phyloP scores from a whole-genome alignment of 768 basidiomycete species.

The Mycena floridula region DNA sequence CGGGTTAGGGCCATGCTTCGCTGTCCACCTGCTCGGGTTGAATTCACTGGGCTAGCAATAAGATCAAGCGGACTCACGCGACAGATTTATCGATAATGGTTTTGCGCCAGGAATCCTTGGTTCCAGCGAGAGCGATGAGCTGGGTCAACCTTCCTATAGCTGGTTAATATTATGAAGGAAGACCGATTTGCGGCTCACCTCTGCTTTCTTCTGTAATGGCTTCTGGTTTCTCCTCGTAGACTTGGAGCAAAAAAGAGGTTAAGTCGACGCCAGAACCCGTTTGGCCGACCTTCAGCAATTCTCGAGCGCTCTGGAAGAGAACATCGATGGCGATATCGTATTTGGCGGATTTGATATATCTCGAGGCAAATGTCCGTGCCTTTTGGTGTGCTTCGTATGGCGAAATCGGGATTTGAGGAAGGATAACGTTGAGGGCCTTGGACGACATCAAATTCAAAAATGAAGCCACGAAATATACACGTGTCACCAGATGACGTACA shows the following conservation, averaged over 20 bases:
- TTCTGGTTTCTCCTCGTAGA: conserved; percentile 74
- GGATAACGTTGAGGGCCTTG: conserved; percentile 68
- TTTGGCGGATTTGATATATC: conserved; percentile 76
- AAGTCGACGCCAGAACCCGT: conserved; percentile 90
- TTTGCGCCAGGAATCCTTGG: conserved; percentile 83
- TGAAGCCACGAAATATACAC: too few relatives aligned
- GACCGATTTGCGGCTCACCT: conserved; percentile 43
- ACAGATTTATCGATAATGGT: conserved; percentile 81
- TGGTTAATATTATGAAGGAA: conserved; percentile 3
- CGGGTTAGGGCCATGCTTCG: conserved; percentile 70
- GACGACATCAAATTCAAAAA: too few relatives aligned
- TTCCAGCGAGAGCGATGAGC: conserved; percentile 79
- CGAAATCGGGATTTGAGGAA: conserved; percentile 62
- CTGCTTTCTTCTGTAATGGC: conserved; percentile 68
- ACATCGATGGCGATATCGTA: conserved; percentile 88
- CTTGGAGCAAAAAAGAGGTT: conserved; percentile 70
- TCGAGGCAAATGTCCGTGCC: conserved; percentile 88
- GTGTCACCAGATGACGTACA: too few relatives aligned
- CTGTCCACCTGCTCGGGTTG: conserved; percentile 65
- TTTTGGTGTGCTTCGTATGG: conserved; percentile 98
- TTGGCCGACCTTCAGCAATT: conserved; percentile 84
- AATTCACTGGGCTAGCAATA: conserved; percentile 6
- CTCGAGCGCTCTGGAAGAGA: conserved; percentile 83
- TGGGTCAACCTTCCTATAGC: conserved; percentile 79
- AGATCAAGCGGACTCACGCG: conserved; percentile 47